Conservation (phyloP, 2,329 filamentous ascomycete genomes). For the Aspergillus texensis region DNA sequence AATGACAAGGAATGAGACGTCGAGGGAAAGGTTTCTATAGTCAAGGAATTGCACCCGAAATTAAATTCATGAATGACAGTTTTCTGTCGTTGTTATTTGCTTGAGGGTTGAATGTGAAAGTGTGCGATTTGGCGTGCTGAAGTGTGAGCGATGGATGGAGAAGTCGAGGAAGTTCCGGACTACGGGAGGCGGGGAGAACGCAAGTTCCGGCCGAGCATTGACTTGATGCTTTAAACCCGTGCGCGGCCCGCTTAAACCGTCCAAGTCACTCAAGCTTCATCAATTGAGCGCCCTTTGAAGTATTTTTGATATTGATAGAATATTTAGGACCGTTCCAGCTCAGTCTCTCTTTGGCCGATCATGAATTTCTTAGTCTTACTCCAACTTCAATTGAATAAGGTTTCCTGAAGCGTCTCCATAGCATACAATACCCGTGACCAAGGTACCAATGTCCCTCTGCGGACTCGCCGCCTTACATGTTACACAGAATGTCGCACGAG, state of each 20-base stretch:
- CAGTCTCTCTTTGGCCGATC: neutral
- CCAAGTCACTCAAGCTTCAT: neutral
- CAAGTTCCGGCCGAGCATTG: constrained; percentile 25
- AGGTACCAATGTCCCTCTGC: neutral
- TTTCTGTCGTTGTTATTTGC: constrained; percentile 8
- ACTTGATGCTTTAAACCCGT: constrained; percentile 11
- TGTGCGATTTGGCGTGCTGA: constrained; percentile 8
- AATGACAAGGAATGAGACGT: neutral
- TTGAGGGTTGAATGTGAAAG: constrained; percentile 2
- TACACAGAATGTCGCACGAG: constrained; percentile 23
- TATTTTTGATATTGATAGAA: neutral
- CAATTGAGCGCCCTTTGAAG: neutral
- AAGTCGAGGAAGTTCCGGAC: constrained; percentile 29
- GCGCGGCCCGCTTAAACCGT: neutral
- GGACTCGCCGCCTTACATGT: constrained; percentile 18
- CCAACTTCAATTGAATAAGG: neutral
- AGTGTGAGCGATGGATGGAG: constrained; percentile 25
- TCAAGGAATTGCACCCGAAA: constrained; percentile 29
- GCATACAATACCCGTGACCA: neutral
- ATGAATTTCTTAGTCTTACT: neutral
- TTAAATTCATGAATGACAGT: constrained; percentile 34
- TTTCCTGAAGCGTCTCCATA: neutral
- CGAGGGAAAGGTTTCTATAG: constrained; percentile 15
- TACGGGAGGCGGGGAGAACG: constrained; percentile 40
- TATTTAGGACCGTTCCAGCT: neutral